phyloP scores from a whole-genome alignment of 2,329 filamentous ascomycete genomes.

The Mollisia scopiformis region DNA sequence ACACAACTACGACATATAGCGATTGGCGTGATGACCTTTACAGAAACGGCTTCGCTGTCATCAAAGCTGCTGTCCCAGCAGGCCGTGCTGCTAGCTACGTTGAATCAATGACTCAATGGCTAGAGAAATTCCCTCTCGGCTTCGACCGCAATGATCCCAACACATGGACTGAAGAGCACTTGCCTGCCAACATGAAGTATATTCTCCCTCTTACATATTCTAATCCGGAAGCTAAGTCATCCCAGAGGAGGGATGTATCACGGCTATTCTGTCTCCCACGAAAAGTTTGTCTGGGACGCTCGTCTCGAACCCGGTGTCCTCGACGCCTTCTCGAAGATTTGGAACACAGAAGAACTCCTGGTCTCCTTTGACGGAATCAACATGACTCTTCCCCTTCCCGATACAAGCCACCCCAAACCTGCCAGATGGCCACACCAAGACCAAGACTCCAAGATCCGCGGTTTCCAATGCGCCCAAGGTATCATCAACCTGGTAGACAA shows the following conservation, averaged over 20 bases:
- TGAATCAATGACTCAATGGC: constrained; percentile 29
- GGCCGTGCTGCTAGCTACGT: constrained; percentile 39
- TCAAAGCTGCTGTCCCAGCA: constrained; percentile 46
- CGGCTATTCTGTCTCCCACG: constrained; percentile 42
- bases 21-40: constrained; percentile 24
- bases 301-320: constrained; percentile 42
- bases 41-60: constrained; percentile 43
- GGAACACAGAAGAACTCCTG: constrained; percentile 44
- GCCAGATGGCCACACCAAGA: constrained; percentile 43
- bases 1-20: constrained; percentile 5
- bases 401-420: not conserved
- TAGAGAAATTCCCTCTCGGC: constrained; percentile 33
- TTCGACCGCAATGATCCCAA: constrained; percentile 40
- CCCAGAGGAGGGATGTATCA: constrained; percentile 41
- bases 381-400: constrained; percentile 38
- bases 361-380: constrained; percentile 50
- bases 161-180: constrained; percentile 40
- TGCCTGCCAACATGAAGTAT: constrained; percentile 30
- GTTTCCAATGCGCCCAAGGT: constrained; percentile 47
- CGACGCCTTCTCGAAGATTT: constrained; percentile 43
- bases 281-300: constrained; percentile 43
- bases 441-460: constrained; percentile 40
- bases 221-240: not conserved
- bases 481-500: constrained; percentile 42
- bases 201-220: not conserved